A percentile compares a stretch with the other conserved stretches of the same genome.
These are phyloP conservation scores for Albatrellus ellisii DNA, from an alignment of 768 basidiomycete species.

Conservation along the genomic window DNA sequence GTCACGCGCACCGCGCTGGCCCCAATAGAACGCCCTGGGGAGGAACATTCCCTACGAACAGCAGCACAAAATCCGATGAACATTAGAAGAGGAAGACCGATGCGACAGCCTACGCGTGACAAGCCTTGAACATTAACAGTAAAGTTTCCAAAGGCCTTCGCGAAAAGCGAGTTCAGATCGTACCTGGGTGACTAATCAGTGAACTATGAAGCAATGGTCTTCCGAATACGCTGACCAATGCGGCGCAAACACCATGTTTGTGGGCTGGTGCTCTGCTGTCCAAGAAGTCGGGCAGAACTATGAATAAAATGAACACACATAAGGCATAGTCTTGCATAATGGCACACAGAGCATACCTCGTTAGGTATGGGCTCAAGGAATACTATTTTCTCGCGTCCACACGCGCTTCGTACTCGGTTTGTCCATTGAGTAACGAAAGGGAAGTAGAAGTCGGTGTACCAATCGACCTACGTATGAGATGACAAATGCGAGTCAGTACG, in stretches of 20 bases:
- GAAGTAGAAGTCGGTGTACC: slow-evolving; percentile 79
- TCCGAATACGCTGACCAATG: slow-evolving; percentile 41
- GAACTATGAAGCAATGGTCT: slow-evolving; percentile 17
- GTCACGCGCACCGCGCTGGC: slow-evolving; percentile 62
- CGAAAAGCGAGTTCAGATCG: slow-evolving; percentile 80
- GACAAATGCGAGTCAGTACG: background rate
- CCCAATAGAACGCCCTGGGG: slow-evolving; percentile 76
- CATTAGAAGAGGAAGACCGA: background rate
- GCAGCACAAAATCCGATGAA: slow-evolving; percentile 6
- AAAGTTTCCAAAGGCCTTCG: slow-evolving; percentile 74
- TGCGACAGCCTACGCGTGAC: slow-evolving; percentile 47
- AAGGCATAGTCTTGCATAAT: background rate
- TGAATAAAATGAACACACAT: background rate
- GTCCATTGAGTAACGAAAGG: slow-evolving; percentile 66
- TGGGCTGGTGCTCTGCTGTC: slow-evolving; percentile 48
- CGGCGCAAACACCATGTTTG: slow-evolving; percentile 57
- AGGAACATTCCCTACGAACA: slow-evolving; percentile 69
- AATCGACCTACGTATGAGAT: slow-evolving; percentile 46
- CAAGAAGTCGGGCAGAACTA: slow-evolving; percentile 75
- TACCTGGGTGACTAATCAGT: slow-evolving; percentile 41
- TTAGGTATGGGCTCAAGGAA: slow-evolving; percentile 90
- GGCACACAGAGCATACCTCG: slow-evolving; percentile 40
- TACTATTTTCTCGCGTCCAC: slow-evolving; percentile 41
- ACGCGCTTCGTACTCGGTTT: slow-evolving; percentile 35
- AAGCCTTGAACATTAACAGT: slow-evolving; percentile 89